phyloP scores from a whole-genome alignment of 352 stramenopile genomes.

The Globisporangium abappressorium region DNA sequence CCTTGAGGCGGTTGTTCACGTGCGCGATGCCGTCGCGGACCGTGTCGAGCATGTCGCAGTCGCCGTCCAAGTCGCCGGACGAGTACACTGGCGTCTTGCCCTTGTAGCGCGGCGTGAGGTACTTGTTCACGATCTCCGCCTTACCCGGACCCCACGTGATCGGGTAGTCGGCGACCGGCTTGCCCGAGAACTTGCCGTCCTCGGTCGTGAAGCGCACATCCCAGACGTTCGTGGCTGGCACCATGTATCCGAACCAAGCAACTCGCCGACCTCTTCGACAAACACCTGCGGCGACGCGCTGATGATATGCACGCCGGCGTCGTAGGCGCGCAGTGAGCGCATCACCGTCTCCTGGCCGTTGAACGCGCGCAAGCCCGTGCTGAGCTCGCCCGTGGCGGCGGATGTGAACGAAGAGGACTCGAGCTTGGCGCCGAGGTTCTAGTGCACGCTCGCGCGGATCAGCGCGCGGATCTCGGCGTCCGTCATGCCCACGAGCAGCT shows the following conservation, averaged over 20 bases:
- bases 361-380: neutral
- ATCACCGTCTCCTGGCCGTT: neutral
- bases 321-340: neutral
- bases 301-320: neutral
- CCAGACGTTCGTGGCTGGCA: constrained; percentile 51
- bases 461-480: neutral
- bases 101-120: constrained; percentile 45
- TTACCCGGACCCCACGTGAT: constrained; percentile 69
- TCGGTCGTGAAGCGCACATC: constrained; percentile 52
- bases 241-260: constrained; percentile 51
- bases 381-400: neutral
- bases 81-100: constrained; percentile 44
- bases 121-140: constrained; percentile 42
- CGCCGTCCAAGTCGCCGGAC: constrained; percentile 52
- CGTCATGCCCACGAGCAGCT: neutral
- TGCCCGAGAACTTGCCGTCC: constrained; percentile 38
- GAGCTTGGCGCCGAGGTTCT: neutral
- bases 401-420: neutral
- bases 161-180: constrained; percentile 44
- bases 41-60: constrained; percentile 60
- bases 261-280: constrained; percentile 26
- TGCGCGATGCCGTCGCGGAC: constrained; percentile 58
- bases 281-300: neutral
- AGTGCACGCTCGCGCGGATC: neutral
- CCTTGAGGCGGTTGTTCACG: constrained; percentile 65